phyloP scores from a whole-genome alignment of 208 protist genomes.

The Plasmodiophora brassicae region DNA sequence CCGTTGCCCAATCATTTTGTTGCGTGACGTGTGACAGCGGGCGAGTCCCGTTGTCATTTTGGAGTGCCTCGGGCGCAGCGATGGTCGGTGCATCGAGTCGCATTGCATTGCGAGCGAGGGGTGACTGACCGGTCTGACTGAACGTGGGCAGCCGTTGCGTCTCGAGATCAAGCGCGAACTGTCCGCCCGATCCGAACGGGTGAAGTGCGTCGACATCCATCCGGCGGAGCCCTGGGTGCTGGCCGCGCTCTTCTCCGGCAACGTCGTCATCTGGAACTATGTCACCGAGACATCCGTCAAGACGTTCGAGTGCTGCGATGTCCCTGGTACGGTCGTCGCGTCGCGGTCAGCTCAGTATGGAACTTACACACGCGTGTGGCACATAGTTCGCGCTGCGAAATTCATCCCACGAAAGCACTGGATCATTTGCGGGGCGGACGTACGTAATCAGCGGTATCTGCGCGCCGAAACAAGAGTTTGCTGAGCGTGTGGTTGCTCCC shows the following conservation, averaged over 20 bases:
- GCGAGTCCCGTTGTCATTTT: too few relatives aligned
- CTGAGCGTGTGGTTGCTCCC: too few relatives aligned
- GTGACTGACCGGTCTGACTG: too few relatives aligned
- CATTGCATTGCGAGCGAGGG: too few relatives aligned
- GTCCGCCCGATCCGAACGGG: conserved; percentile 81
- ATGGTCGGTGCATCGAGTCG: too few relatives aligned
- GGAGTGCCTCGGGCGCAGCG: too few relatives aligned
- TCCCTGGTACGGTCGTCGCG: conserved; percentile 64
- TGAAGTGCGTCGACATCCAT: conserved; percentile 98
- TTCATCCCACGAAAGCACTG: conserved; percentile 94
- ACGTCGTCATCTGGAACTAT: conserved; percentile 93
- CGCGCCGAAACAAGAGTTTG: background rate
- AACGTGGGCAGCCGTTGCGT: background rate
- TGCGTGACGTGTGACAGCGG: too few relatives aligned
- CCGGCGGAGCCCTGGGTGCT: conserved; percentile 93
- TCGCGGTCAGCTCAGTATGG: background rate
- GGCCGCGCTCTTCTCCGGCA: conserved; percentile 53
- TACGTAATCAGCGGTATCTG: too few relatives aligned
- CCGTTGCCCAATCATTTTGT: too few relatives aligned
- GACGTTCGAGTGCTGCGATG: conserved; percentile 87
- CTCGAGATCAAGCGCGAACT: conserved; percentile 66
- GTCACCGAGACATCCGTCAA: conserved; percentile 85
- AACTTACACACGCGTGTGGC: background rate
- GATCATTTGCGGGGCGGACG: conserved; percentile 89
- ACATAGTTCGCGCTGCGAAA: conserved; percentile 77